A percentile compares a stretch with the other conserved stretches of the same genome.
Conservation (phyloP, 169 alveolate genomes). For the Cryptosporidium sp. region DNA sequence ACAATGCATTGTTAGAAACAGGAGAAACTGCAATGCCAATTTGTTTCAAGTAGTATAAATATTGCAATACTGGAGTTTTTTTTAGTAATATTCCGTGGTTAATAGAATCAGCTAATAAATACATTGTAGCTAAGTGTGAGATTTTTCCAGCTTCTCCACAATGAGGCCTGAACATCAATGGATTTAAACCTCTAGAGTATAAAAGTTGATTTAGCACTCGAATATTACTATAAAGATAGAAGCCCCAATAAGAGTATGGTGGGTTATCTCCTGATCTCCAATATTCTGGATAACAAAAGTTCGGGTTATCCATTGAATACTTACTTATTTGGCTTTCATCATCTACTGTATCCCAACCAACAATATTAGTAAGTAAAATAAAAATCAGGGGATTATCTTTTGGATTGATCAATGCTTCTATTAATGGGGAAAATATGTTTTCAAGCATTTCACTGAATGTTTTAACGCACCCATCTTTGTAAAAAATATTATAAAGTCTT, state of each 20-base stretch:
- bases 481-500: conserved; percentile 87
- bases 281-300: conserved; percentile 85
- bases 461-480: conserved; percentile 79
- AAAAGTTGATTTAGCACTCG: conserved; percentile 87
- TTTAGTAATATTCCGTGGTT: conserved; percentile 90
- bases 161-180: conserved; percentile 91
- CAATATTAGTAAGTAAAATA: conserved; percentile 77
- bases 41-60: conserved; percentile 90
- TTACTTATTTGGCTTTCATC: conserved; percentile 84
- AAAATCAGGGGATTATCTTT: conserved; percentile 46
- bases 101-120: conserved; percentile 88
- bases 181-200: conserved; percentile 84
- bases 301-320: conserved; percentile 78
- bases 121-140: conserved; percentile 90
- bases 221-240: conserved; percentile 91
- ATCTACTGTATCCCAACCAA: conserved; percentile 90
- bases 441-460: conserved; percentile 87
- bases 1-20: conserved; percentile 90
- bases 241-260: conserved; percentile 93
- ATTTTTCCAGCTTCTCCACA: conserved; percentile 93
- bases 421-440: conserved; percentile 77
- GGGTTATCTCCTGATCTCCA: conserved; percentile 87
- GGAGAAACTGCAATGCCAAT: conserved; percentile 95
- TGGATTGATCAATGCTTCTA: conserved; percentile 70
- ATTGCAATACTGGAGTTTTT: conserved; percentile 88